Evolutionary conservation across 148 eudicot species (phyloP), one percentile per base, ranked within the genome.

Genomic region (Cornus controversa): DNA sequence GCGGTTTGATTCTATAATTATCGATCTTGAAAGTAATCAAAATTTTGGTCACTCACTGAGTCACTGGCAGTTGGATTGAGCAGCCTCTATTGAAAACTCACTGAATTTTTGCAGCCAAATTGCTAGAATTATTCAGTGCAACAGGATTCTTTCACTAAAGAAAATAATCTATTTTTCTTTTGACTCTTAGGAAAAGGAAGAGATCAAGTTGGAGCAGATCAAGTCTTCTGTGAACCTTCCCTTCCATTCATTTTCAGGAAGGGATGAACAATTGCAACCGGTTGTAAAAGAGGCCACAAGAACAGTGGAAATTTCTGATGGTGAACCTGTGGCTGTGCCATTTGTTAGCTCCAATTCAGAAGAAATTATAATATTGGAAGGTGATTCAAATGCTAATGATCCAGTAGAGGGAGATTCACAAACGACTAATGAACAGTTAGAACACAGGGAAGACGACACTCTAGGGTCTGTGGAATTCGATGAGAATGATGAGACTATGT

Each of bases 191-290:
- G 90, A 81, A 50, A 75, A 80, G 73, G 85, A 80, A 70, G 89
- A 78, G 54, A 73, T 72, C 74, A 89, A 90, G 82, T 78, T 96
- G 81, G 93, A 88, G 84, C 91, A 93, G 91, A 96, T 96, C 22
- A 92, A 90, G 64, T 89, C 99, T 76, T 83, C 92, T 2, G 94
- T 96, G 58, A 89, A 79, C 82, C 91, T 93, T 66, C 98, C 95
- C 5, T 94, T 94, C 80, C 91, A 88, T 78, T 80, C 98, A 62
- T 96, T 93, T 78, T 69, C 70, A 23, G 84, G 81, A 37, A 84
- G 37, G 27, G 79, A 71, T 70, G 83, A 84, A 47, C 72, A 69
- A 37, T 68, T 79, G 29, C 84, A 85, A 34, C 72, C 71, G 24
- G 72, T 69, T 67, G 75, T 65, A 23, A 66, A 80, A 72, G 89